Conservation (phyloP, 495 filamentous ascomycete species). For the Aspergillus diversus region DNA sequence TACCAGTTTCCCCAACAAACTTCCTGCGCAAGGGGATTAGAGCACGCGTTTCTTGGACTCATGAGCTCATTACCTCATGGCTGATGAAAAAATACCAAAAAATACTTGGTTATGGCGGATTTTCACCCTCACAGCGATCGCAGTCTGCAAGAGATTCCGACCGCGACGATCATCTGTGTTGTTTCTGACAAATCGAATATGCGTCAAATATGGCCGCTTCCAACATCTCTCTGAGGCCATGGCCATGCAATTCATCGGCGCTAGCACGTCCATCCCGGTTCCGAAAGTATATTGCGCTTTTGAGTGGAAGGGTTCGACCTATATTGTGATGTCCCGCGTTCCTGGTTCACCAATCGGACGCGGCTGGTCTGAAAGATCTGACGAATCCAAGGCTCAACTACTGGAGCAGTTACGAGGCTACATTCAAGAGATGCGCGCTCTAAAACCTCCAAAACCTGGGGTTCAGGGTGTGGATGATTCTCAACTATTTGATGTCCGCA, state of each 20-base stretch:
- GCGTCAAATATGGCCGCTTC: background rate
- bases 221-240: constrained; percentile 5
- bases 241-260: constrained; percentile 8
- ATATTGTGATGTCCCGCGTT: constrained; percentile 7
- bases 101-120: background rate
- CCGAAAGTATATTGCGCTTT: constrained; percentile 16
- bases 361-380: background rate
- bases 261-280: constrained; percentile 11
- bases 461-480: background rate
- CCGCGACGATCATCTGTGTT: background rate
- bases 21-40: no score
- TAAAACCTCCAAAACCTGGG: constrained; percentile 4
- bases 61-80: no score
- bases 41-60: no score
- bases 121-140: constrained; percentile 2
- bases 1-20: no score
- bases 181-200: background rate
- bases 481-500: background rate
- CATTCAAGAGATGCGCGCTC: constrained; percentile 3
- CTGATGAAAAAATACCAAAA: background rate
- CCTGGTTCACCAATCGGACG: background rate
- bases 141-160: background rate
- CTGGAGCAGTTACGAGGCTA: background rate
- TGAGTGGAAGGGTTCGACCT: background rate
- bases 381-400: background rate